Evolutionary conservation across 441 rosid species (phyloP).

Genomic region (Jatropha multifida): DNA sequence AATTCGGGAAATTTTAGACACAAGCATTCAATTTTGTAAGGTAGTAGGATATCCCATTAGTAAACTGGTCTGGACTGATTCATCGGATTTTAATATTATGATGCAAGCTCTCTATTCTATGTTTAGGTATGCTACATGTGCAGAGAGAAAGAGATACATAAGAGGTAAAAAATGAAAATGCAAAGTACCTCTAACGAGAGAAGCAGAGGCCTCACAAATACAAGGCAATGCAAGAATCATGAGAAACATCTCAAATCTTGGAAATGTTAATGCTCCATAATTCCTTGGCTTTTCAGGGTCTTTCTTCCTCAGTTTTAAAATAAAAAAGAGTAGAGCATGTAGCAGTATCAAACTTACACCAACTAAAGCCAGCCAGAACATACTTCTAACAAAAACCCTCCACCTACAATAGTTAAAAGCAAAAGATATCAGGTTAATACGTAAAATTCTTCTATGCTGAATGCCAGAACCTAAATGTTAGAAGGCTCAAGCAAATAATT

Average conservation of each 20-base stretch:
- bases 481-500: not conserved
- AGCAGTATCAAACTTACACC: constrained; percentile 60
- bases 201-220: constrained; percentile 63
- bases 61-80: no score
- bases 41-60: no score
- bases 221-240: constrained; percentile 76
- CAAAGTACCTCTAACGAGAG: constrained; percentile 59
- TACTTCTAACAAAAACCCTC: constrained; percentile 77
- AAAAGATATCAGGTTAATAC: constrained; percentile 11
- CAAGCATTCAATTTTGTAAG: not conserved
- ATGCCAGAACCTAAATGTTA: not conserved
- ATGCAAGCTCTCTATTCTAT: not conserved
- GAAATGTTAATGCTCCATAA: constrained; percentile 71
- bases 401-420: constrained; percentile 52
- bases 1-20: not conserved
- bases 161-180: constrained; percentile 1
- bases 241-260: constrained; percentile 84
- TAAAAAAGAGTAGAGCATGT: constrained; percentile 49
- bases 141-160: not conserved
- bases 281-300: constrained; percentile 40
- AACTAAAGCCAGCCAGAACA: constrained; percentile 83
- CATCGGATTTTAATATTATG: not conserved
- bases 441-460: not conserved
- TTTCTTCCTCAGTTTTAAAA: constrained; percentile 53
- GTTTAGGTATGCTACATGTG: not conserved